These are phyloP conservation scores for Tuber melanosporum DNA, from an alignment of 495 filamentous ascomycete species.

Conservation along the genomic window DNA sequence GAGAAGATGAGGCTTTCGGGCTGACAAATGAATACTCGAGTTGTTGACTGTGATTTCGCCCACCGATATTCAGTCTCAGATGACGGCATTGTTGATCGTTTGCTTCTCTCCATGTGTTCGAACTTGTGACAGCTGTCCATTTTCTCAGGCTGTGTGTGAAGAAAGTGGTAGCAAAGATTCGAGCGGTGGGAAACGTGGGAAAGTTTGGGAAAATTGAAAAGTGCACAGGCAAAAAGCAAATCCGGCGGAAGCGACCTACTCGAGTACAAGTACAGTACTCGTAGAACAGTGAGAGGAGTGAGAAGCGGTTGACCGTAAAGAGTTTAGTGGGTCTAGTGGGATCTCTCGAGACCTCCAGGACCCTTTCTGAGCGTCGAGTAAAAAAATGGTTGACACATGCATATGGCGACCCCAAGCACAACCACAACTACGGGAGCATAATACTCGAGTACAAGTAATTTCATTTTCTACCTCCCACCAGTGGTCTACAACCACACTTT, in stretches of 20 bases:
- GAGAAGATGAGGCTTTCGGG: background rate
- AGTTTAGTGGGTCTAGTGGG: background rate
- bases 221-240: background rate
- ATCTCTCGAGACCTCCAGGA: background rate
- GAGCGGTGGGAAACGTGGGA: background rate
- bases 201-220: background rate
- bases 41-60: background rate
- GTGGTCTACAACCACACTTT: background rate
- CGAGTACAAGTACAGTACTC: too few relatives aligned
- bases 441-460: background rate
- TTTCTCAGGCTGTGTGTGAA: background rate
- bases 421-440: background rate
- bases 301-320: background rate
- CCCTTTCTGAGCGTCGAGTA: background rate
- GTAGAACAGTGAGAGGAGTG: background rate
- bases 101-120: background rate
- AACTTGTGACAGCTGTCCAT: background rate
- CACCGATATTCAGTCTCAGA: background rate
- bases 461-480: background rate
- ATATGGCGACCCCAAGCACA: background rate
- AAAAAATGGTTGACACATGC: background rate
- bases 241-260: background rate
- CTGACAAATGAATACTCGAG: background rate
- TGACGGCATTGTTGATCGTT: background rate
- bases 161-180: background rate